A percentile compares a stretch with the other conserved stretches of the same genome.
Evolutionary conservation across 2,329 filamentous ascomycete genomes (phyloP).

Genomic region (Penicillium oxalicum): DNA sequence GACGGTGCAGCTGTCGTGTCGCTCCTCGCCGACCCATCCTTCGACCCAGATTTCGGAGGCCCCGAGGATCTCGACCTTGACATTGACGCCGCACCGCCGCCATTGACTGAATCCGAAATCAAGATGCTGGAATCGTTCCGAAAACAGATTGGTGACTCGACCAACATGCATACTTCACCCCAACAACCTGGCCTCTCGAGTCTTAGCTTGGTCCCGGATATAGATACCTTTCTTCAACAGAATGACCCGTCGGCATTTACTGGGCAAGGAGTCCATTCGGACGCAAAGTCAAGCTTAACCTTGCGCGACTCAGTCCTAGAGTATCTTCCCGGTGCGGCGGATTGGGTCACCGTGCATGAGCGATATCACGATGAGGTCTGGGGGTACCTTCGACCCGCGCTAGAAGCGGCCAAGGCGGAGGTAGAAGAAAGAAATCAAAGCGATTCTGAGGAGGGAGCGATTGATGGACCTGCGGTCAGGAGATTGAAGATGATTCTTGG

Average conservation of each 20-base stretch:
- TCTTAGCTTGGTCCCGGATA: constrained; percentile 30
- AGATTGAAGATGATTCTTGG: constrained; percentile 37
- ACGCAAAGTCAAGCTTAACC: constrained; percentile 7
- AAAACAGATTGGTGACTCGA: constrained; percentile 9
- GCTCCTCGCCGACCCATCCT: constrained; percentile 33
- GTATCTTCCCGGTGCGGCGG: constrained; percentile 27
- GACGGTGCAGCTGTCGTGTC: constrained; percentile 41
- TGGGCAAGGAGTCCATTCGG: not conserved
- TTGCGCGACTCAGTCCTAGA: constrained; percentile 28
- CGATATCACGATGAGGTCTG: constrained; percentile 57
- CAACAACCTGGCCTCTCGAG: constrained; percentile 19
- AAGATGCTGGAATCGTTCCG: constrained; percentile 30
- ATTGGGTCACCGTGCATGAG: constrained; percentile 33
- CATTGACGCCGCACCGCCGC: constrained; percentile 8
- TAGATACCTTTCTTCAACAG: constrained; percentile 26
- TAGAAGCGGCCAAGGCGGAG: constrained; percentile 53
- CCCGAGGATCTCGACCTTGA: constrained; percentile 10
- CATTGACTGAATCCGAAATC: constrained; percentile 23
- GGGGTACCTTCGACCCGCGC: constrained; percentile 56
- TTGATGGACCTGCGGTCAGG: constrained; percentile 33
- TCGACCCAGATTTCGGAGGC: constrained; percentile 20
- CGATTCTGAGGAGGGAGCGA: constrained; percentile 9
- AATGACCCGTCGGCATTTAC: constrained; percentile 13
- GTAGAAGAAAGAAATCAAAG: constrained; percentile 33
- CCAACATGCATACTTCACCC: not conserved